These are phyloP conservation scores for Microcos paniculata DNA, from an alignment of 345 rosid species.

Conservation along the genomic window DNA sequence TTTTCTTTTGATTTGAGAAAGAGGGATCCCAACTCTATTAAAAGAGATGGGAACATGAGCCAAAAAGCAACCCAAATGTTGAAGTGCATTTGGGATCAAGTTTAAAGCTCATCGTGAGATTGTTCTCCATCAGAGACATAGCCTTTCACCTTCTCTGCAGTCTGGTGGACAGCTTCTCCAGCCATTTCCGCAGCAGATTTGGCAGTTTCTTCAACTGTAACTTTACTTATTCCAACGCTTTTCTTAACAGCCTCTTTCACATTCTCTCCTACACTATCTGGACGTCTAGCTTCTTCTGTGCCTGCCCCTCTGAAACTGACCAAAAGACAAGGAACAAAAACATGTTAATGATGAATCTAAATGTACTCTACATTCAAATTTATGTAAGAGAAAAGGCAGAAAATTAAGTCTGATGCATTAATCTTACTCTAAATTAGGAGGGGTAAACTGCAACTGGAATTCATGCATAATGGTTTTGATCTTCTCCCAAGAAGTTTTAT, in stretches of 20 bases:
- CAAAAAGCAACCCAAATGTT: not conserved
- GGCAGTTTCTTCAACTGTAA: slow-evolving; percentile 49
- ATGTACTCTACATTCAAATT: not conserved
- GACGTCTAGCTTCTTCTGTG: slow-evolving; percentile 17
- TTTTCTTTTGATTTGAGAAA: no score
- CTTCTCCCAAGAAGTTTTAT: slow-evolving; percentile 56
- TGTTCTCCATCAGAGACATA: slow-evolving; percentile 12
- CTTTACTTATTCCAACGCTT: slow-evolving; percentile 39
- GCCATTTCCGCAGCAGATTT: slow-evolving; percentile 48
- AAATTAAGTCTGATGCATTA: not conserved
- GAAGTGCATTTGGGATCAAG: not conserved
- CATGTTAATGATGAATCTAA: no score
- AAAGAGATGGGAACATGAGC: not conserved
- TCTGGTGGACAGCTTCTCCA: slow-evolving; percentile 39
- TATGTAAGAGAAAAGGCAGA: not conserved
- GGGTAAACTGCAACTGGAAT: slow-evolving; percentile 44
- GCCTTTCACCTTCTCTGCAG: slow-evolving; percentile 45
- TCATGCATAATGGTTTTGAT: slow-evolving; percentile 41
- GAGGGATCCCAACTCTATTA: no score
- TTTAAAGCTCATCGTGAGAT: slow-evolving; percentile 46
- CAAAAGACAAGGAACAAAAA: not conserved
- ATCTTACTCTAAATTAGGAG: slow-evolving; percentile 65
- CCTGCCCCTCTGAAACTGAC: slow-evolving; percentile 50
- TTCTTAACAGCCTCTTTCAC: slow-evolving; percentile 61
- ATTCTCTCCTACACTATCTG: slow-evolving; percentile 27